A percentile compares a stretch with the other conserved stretches of the same genome.
Conservation (phyloP, 345 rosid species). For the Brassica carinata region DNA sequence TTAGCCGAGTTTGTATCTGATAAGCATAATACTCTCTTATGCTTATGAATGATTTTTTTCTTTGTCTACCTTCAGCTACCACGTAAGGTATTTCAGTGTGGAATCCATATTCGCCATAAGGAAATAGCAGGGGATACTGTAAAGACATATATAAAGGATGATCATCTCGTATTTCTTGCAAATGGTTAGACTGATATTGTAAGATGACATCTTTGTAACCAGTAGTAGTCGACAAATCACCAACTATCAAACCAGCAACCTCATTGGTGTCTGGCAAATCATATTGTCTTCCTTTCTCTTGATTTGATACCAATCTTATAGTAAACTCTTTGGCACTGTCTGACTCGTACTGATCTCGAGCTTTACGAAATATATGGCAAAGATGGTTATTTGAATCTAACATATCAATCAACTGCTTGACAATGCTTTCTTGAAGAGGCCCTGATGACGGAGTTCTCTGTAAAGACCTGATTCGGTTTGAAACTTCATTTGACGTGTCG, state of each 20-base stretch:
- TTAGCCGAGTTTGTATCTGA: not conserved
- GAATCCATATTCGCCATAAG: not conserved
- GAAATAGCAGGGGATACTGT: not conserved
- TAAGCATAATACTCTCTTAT: not conserved
- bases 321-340: not conserved
- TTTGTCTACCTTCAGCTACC: not conserved
- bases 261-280: not conserved
- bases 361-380: not conserved
- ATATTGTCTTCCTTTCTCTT: not conserved
- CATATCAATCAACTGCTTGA: not conserved
- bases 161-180: not conserved
- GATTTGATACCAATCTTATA: not conserved
- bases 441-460: too few relatives aligned
- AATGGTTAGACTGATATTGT: not conserved
- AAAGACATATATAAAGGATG: not conserved
- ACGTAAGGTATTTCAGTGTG: not conserved
- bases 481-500: too few relatives aligned
- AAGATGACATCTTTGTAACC: not conserved
- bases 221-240: not conserved
- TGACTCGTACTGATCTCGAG: not conserved
- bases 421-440: not conserved
- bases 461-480: too few relatives aligned
- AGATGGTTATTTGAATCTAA: not conserved
- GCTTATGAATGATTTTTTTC: not conserved
- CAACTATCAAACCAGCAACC: not conserved